phyloP scores from a whole-genome alignment of 1,284 basidiomycete species.

The Naganishia liquefaciens region DNA sequence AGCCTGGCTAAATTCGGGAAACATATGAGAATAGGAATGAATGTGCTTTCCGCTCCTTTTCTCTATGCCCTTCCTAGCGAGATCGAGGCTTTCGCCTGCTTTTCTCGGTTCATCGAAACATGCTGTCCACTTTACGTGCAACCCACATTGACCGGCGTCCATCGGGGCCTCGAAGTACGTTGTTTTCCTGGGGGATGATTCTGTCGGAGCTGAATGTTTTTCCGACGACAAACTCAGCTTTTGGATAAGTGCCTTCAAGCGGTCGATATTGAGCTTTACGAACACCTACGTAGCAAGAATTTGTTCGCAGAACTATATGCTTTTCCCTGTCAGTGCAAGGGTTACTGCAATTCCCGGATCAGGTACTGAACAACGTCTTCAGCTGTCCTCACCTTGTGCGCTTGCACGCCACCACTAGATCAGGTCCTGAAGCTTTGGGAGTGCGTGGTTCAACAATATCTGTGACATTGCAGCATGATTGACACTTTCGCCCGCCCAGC shows the following conservation, averaged over 20 bases:
- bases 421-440: slow-evolving; percentile 96
- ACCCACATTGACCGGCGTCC: slow-evolving; percentile 90
- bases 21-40: slow-evolving; percentile 66
- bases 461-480: background rate
- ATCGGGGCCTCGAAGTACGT: slow-evolving; percentile 83
- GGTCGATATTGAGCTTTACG: slow-evolving; percentile 81
- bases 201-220: background rate
- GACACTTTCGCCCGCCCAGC: slow-evolving; percentile 36
- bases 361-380: slow-evolving; percentile 3
- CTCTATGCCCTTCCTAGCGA: slow-evolving; percentile 94
- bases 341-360: background rate
- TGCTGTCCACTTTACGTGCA: slow-evolving; percentile 93
- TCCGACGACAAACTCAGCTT: slow-evolving; percentile 61
- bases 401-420: slow-evolving; percentile 91
- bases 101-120: slow-evolving; percentile 89
- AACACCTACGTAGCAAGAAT: slow-evolving; percentile 80
- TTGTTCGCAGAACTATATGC: slow-evolving; percentile 98
- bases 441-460: slow-evolving; percentile 39
- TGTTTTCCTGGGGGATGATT: background rate
- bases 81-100: slow-evolving; percentile 93
- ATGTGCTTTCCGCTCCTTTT: slow-evolving; percentile 95
- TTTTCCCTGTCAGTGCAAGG: slow-evolving; percentile 75
- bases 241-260: slow-evolving; percentile 87
- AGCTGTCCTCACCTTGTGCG: slow-evolving; percentile 93
- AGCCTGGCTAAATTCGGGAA: background rate